phyloP scores from a whole-genome alignment of 208 protist genomes.

The Strigomonas culicis region DNA sequence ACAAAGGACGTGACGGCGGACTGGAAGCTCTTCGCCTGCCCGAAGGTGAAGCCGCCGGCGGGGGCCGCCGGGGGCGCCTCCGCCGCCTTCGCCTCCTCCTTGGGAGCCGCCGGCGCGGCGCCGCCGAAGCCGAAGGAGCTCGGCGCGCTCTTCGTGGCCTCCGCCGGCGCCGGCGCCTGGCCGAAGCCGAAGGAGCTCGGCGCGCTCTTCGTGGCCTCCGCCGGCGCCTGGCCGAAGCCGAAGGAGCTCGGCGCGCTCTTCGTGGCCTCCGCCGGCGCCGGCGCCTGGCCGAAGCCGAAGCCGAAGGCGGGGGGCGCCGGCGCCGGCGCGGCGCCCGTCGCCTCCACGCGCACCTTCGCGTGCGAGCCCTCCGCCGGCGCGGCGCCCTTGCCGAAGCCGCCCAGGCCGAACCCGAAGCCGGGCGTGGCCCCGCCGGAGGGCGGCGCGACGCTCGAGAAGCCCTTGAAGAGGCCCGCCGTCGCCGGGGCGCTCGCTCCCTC shows the following conservation, averaged over 20 bases:
- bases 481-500: not conserved
- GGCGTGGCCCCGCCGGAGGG: too few species aligned
- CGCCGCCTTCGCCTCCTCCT: not conserved
- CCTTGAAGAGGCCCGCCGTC: not conserved
- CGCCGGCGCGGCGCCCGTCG: not conserved
- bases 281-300: not conserved
- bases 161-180: not conserved
- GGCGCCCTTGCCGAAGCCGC: not conserved
- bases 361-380: not conserved
- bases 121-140: not conserved
- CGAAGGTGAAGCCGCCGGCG: not conserved
- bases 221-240: not conserved
- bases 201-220: not conserved
- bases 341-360: not conserved
- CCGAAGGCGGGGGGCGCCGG: not conserved
- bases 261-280: too few species aligned
- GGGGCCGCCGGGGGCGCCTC: not conserved
- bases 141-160: not conserved
- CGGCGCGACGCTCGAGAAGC: not conserved
- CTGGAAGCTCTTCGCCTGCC: not conserved
- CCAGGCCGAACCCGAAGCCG: not conserved
- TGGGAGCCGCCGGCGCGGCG: not conserved
- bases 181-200: not conserved
- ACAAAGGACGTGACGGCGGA: slow-evolving; percentile 3
- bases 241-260: not conserved